phyloP scores from a whole-genome alignment of 2,329 filamentous ascomycete species.

The Ascocoryne sarcoides region DNA sequence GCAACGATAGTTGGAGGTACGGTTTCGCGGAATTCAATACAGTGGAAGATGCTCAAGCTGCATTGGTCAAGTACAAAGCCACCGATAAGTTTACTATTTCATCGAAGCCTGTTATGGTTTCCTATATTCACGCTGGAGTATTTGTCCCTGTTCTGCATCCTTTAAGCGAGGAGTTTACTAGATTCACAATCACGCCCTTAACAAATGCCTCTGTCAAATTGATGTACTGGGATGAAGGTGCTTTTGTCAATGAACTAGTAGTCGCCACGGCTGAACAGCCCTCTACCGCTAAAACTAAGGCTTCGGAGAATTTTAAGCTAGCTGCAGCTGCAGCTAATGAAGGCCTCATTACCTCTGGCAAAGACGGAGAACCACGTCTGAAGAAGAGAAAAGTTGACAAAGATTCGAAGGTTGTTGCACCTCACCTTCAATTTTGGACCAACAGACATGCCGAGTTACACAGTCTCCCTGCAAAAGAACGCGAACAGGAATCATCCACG shows the following conservation, averaged over 20 bases:
- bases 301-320: conserved; percentile 29
- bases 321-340: conserved; percentile 30
- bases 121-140: conserved; percentile 75
- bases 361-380: conserved; percentile 30
- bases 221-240: conserved; percentile 68
- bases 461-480: conserved; percentile 37
- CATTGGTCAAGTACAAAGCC: conserved; percentile 61
- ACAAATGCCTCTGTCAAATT: conserved; percentile 59
- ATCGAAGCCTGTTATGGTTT: conserved; percentile 60
- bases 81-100: conserved; percentile 71
- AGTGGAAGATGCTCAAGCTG: conserved; percentile 66
- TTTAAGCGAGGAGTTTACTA: conserved; percentile 43
- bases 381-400: conserved; percentile 51
- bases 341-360: conserved; percentile 28
- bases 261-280: conserved; percentile 45
- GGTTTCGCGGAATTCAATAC: conserved; percentile 79
- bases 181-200: conserved; percentile 61
- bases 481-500: conserved; percentile 23
- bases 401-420: conserved; percentile 43
- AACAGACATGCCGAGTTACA: conserved; percentile 62
- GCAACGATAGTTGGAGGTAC: conserved; percentile 67
- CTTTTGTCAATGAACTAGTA: conserved; percentile 58
- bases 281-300: conserved; percentile 20
- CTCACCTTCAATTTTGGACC: conserved; percentile 63
- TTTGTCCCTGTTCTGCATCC: conserved; percentile 66